These are phyloP conservation scores for Trametes sp. DNA, from an alignment of 1,284 basidiomycete genomes.

Conservation along the genomic window DNA sequence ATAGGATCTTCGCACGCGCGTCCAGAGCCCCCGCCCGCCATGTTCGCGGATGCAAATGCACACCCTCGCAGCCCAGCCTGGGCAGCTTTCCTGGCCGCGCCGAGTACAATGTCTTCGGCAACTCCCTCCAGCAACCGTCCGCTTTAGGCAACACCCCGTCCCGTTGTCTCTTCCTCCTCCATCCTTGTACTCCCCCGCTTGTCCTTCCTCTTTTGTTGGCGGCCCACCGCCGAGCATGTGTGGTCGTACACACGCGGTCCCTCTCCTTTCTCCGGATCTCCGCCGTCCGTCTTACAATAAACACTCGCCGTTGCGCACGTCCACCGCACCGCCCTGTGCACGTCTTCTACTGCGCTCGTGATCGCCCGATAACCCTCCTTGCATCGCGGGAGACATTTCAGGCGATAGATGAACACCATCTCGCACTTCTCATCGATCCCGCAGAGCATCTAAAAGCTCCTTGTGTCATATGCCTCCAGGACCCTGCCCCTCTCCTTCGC, in stretches of 20 bases:
- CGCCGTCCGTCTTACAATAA: constrained; percentile 14
- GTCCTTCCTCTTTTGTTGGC: constrained; percentile 4
- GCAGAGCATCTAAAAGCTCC: constrained; percentile 26
- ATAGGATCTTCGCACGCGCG: constrained; percentile 39
- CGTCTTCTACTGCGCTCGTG: constrained; percentile 17
- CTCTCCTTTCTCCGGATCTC: constrained; percentile 1
- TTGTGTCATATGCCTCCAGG: constrained; percentile 23
- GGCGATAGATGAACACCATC: constrained; percentile 17
- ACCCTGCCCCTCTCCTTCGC: constrained; percentile 15
- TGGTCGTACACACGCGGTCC: neutral
- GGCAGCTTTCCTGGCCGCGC: no score
- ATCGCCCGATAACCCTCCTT: constrained; percentile 29
- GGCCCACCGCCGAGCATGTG: neutral
- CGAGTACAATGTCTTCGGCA: constrained; percentile 15
- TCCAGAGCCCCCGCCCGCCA: constrained; percentile 18
- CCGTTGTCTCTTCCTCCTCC: constrained; percentile 4
- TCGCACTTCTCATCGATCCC: constrained; percentile 23
- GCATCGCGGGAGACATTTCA: constrained; percentile 27
- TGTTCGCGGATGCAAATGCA: constrained; percentile 47
- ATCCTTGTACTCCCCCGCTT: constrained; percentile 7
- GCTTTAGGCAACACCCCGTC: constrained; percentile 8
- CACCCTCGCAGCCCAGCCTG: neutral
- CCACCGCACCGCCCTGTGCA: constrained; percentile 3
- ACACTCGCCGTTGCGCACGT: neutral
- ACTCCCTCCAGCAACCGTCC: constrained; percentile 16